Percentiles rank a stretch among this genome's conserved stretches.
Conservation (phyloP, 2,329 filamentous ascomycete genomes). For the Colletotrichum magnum region DNA sequence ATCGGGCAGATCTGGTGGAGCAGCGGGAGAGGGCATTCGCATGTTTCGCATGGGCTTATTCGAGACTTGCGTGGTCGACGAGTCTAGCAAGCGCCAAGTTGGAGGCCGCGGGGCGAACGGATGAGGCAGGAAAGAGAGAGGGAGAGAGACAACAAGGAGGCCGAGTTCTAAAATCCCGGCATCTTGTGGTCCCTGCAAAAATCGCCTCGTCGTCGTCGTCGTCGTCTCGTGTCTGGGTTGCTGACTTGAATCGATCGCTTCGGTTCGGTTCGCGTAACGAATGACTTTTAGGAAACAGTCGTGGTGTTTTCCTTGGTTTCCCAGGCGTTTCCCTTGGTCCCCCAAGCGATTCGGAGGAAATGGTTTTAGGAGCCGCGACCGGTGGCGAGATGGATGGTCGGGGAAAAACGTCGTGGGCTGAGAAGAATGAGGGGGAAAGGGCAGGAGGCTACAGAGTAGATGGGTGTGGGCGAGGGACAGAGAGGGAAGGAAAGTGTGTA, state of each 20-base stretch:
- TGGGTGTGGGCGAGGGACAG: too few relatives aligned
- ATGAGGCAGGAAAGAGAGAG: constrained; percentile 18
- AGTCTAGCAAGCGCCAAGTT: constrained; percentile 21
- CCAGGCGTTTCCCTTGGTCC: too few relatives aligned
- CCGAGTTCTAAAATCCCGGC: constrained; percentile 38
- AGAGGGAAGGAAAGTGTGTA: too few relatives aligned
- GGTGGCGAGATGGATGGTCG: too few relatives aligned
- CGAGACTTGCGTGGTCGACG: constrained; percentile 1
- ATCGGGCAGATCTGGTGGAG: constrained; percentile 23
- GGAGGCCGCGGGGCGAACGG: constrained; percentile 3
- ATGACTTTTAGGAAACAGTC: too few relatives aligned
- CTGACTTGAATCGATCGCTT: not conserved
- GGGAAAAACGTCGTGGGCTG: too few relatives aligned
- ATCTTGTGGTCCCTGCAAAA: constrained; percentile 34
- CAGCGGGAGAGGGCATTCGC: constrained; percentile 35
- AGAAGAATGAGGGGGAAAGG: too few relatives aligned
- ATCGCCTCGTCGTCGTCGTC: constrained; percentile 20
- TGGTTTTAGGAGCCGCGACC: too few relatives aligned
- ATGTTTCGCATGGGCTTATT: constrained; percentile 30
- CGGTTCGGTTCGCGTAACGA: too few relatives aligned
- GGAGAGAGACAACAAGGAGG: constrained; percentile 16
- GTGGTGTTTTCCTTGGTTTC: too few relatives aligned
- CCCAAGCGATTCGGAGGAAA: too few relatives aligned
- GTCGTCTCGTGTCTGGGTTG: not conserved
- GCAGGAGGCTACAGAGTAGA: too few relatives aligned